Base-by-base conservation (phyloP, 768 basidiomycete species). In the Lactarius akahatsu region DNA sequence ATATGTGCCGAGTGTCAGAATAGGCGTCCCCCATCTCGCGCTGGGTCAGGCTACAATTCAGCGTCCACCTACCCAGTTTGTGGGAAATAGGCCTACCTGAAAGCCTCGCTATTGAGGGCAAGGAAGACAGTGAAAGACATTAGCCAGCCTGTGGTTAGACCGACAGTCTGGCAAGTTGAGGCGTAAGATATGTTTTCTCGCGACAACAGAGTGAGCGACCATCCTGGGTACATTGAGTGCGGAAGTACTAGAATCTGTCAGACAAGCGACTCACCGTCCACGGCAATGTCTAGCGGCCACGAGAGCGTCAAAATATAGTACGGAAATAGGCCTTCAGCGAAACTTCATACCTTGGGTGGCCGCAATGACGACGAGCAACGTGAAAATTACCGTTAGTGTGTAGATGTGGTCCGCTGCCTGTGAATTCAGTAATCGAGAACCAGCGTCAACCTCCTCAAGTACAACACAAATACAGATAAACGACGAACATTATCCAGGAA, bases 41-140 rank as follows among this genome's bases (percentile, higher is more conserved):
- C 90, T 92, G 66, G 18, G 45, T 55, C 16, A 16, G 45, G 30
- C 18, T 16, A 28, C 54, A 11, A 30, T 9, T 43, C 38, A 52
- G 18, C 63, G 18, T 47, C 45, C 32, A 57, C 41, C 38, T 18
- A 57, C 47, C 65, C 57, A 43, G 68, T 32, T 57, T 20, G 60
- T 20, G 45, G 36, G 40, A 23, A 23, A 55, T 94, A 90, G 87
- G 1, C 11, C 16, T 38, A 71, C 70, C 70, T 85, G 74, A 99
- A 99, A 28, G 90, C 88, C 72, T 94, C 89, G 69, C 93, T 95
- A 75, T 98, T 99, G 73, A 99, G 87, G 0, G 97, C 97, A 47
- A 99, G 84, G 75, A 98, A 98, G 8, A 98, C 95, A 8, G 97
- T 99, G 74, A 97, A 98, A 2, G 94, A 95, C 41, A 95, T 84